phyloP scores from a whole-genome alignment of 2,329 filamentous ascomycete species.

The Epichloe gansuensis region DNA sequence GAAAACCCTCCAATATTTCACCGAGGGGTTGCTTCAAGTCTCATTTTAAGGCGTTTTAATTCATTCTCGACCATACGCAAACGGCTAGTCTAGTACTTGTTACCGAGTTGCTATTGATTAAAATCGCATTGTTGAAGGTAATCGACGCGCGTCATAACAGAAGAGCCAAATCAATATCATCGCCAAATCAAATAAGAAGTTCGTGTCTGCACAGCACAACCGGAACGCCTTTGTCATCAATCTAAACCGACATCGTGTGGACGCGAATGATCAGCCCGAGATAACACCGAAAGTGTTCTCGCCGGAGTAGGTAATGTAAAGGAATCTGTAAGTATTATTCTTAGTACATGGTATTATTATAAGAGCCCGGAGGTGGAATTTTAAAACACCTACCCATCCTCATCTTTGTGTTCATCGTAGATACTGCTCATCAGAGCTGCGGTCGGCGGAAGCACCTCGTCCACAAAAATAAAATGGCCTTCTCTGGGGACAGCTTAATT shows the following conservation, averaged over 20 bases:
- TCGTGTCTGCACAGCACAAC: constrained; percentile 18
- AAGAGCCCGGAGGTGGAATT: background rate
- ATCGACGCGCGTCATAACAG: constrained; percentile 9
- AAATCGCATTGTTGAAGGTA: background rate
- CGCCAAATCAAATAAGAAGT: constrained; percentile 8
- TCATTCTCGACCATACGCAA: background rate
- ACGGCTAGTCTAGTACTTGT: background rate
- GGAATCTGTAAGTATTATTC: constrained; percentile 47
- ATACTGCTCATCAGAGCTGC: constrained; percentile 98
- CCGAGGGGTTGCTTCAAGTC: background rate
- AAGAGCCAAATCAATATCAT: background rate
- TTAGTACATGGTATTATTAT: constrained; percentile 6
- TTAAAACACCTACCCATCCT: constrained; percentile 45
- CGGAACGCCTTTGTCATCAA: constrained; percentile 19
- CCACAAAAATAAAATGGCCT: constrained; percentile 99
- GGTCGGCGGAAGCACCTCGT: constrained; percentile 92
- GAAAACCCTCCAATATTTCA: background rate
- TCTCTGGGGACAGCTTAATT: constrained; percentile 98
- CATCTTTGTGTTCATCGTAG: constrained; percentile 96
- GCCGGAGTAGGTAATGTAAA: constrained; percentile 99
- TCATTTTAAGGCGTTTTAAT: background rate
- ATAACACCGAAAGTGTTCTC: constrained; percentile 87
- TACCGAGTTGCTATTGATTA: background rate
- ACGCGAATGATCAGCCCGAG: constrained; percentile 3
- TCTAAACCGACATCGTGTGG: background rate